Evolutionary conservation across 2,329 filamentous ascomycete species (phyloP).

Genomic region (Colletotrichum agaves): DNA sequence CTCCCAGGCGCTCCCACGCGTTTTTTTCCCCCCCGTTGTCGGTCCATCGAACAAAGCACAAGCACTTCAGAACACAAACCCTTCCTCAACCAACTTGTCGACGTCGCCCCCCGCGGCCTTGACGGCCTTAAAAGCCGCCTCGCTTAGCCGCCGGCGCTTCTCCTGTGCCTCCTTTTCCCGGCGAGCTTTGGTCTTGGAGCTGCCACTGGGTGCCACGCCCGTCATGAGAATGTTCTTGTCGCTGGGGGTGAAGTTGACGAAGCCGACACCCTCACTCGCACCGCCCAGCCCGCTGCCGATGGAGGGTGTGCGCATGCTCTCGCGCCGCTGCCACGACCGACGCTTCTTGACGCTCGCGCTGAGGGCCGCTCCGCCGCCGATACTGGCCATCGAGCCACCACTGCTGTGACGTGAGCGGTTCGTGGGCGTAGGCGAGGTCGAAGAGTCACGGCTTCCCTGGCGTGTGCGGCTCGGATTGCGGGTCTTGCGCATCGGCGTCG

Average conservation of each 20-base stretch:
- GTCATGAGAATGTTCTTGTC: slow-evolving; percentile 84
- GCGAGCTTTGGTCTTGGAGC: slow-evolving; percentile 92
- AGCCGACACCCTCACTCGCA: slow-evolving; percentile 60
- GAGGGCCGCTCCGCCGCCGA: slow-evolving; percentile 50
- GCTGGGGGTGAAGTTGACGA: slow-evolving; percentile 89
- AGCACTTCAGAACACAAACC: slow-evolving; percentile 53
- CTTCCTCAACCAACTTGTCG: slow-evolving; percentile 61
- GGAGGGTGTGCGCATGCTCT: slow-evolving; percentile 44
- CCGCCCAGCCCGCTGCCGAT: slow-evolving; percentile 42
- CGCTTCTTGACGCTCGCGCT: slow-evolving; percentile 52
- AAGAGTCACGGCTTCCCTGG: slow-evolving; percentile 39
- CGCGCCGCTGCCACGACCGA: slow-evolving; percentile 46
- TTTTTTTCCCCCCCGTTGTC: not conserved
- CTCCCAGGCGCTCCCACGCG: slow-evolving; percentile 23
- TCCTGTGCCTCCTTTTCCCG: slow-evolving; percentile 89
- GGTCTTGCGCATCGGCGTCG: slow-evolving; percentile 55
- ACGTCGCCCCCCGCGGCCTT: slow-evolving; percentile 77
- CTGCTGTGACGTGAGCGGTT: slow-evolving; percentile 52
- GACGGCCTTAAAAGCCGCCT: slow-evolving; percentile 76
- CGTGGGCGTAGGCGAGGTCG: slow-evolving; percentile 52
- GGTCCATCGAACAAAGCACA: not conserved
- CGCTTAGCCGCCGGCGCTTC: slow-evolving; percentile 73
- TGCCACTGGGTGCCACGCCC: slow-evolving; percentile 91
- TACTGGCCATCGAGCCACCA: slow-evolving; percentile 47
- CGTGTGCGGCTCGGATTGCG: slow-evolving; percentile 48